phyloP scores from a whole-genome alignment of 2,329 filamentous ascomycete species.

The Fonsecaea nubica region DNA sequence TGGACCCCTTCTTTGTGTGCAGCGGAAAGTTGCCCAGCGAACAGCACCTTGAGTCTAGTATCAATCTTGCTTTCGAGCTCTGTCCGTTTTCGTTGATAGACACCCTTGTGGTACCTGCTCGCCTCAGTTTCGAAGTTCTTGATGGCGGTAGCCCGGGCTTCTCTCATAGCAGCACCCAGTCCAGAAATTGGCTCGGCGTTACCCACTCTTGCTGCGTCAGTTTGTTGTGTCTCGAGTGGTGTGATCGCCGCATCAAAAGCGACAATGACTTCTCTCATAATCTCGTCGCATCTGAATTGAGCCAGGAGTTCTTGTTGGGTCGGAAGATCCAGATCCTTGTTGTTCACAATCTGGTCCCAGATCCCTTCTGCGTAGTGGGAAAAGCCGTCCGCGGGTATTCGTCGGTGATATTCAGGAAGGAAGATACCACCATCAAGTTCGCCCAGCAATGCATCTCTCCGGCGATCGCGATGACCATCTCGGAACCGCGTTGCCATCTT shows the following conservation, averaged over 20 bases:
- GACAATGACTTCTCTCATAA: conserved; percentile 83
- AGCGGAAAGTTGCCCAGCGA: conserved; percentile 83
- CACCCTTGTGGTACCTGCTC: conserved; percentile 94
- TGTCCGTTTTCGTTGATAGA: conserved; percentile 82
- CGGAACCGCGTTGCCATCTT: conserved; percentile 82
- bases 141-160: conserved; percentile 73
- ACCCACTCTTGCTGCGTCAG: conserved; percentile 74
- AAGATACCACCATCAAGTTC: conserved; percentile 83
- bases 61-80: conserved; percentile 90
- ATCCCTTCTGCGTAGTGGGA: conserved; percentile 90
- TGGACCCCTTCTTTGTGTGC: conserved; percentile 87
- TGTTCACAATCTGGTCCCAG: conserved; percentile 98
- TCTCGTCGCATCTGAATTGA: conserved; percentile 97
- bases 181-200: conserved; percentile 74
- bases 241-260: conserved; percentile 80
- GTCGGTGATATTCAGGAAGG: conserved; percentile 89
- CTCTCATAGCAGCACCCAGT: conserved; percentile 75
- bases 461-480: conserved; percentile 75
- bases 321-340: conserved; percentile 95
- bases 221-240: conserved; percentile 86
- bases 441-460: conserved; percentile 63
- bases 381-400: conserved; percentile 97
- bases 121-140: conserved; percentile 89
- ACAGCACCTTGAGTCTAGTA: conserved; percentile 83
- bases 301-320: conserved; percentile 96